Base-by-base conservation (phyloP, 208 protist species). In the Trypanosoma theileri region DNA sequence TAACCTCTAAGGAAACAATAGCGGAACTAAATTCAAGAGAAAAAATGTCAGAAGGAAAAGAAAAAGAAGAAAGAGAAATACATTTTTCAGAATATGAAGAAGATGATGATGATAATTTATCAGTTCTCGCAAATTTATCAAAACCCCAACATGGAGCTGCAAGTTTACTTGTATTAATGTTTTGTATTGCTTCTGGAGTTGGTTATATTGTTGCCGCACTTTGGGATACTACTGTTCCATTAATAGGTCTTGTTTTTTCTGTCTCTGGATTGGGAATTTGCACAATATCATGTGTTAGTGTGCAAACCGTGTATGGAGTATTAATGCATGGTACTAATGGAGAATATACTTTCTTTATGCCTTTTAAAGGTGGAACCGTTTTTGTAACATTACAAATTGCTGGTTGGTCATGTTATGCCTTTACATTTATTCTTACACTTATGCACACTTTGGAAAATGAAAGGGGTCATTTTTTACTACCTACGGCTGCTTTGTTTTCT, bases 261-360 rank as follows among this genome's bases (percentile, higher is more conserved):
- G 69, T 83, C 14, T 73, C 62, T 31, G 89, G 77, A 14, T 77
- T 91, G 51, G 51, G 85, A 44, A 56, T 91, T 3, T 84, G 73
- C 59, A 92, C 84, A 9, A 67, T 70, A 7, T 91, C 86, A 16
- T 92, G 85, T 68, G 60, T 91, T 40, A 74, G 69, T 53, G 61
- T 82, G 21, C 86, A 94, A 73, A 80, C 76, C 6, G 80, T 82
- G 22, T 94, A 94, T 79, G 89, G 89, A 31, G 46, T 70, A n/a
- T 16, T 92, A 2, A 31, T 84, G 9, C 71, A 92, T 50, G 59
- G 75, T 17, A 11, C 68, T 22, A 75, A 66, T 35, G 71, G 77
- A 54, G 52, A 22, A 14, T 94, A 84, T 67, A 61, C 68, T 24
- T 66, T 77, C 22, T 91, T 92, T 55, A 92, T 92, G 84, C 89